Evolutionary conservation across 73 alveolate genomes (phyloP).

Genomic region (Stentor coeruleus): DNA sequence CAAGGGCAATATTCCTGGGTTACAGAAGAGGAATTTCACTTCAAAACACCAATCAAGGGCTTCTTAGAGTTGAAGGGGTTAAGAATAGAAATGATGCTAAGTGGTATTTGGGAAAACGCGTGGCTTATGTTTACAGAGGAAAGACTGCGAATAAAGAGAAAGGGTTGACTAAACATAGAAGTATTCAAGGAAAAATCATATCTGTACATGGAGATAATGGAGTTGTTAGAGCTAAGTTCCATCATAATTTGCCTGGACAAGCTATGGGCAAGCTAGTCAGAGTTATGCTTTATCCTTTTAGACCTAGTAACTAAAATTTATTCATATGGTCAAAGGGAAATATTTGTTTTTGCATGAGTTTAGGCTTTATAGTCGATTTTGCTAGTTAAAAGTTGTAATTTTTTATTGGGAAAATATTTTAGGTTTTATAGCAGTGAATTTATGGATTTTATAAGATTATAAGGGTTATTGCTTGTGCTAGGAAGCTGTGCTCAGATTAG

Average conservation of each 20-base stretch:
- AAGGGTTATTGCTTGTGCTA: too few species aligned
- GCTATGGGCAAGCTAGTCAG: conserved; percentile 87
- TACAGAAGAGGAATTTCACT: conserved; percentile 82
- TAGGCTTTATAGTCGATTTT: too few species aligned
- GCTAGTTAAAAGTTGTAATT: too few species aligned
- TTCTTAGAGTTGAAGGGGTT: conserved; percentile 78
- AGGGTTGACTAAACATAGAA: conserved; percentile 48
- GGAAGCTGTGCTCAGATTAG: too few species aligned
- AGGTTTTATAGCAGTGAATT: too few species aligned
- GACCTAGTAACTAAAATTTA: neutral
- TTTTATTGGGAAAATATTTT: too few species aligned
- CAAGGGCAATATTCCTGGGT: conserved; percentile 86
- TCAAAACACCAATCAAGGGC: conserved; percentile 73
- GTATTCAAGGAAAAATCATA: conserved; percentile 89
- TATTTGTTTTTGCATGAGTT: too few species aligned
- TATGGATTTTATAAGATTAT: too few species aligned
- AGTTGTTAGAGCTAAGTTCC: conserved; percentile 79
- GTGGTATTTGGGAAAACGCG: conserved; percentile 76
- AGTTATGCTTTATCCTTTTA: conserved; percentile 81
- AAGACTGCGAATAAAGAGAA: conserved; percentile 10
- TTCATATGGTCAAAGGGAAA: too few species aligned
- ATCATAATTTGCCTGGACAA: conserved; percentile 83
- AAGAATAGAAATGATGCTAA: conserved; percentile 60
- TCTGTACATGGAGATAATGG: conserved; percentile 91
- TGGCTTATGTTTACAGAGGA: conserved; percentile 64